These are phyloP conservation scores for Taphrina wiesneri DNA, from an alignment of 1,139 yeast genomes.

Conservation along the genomic window DNA sequence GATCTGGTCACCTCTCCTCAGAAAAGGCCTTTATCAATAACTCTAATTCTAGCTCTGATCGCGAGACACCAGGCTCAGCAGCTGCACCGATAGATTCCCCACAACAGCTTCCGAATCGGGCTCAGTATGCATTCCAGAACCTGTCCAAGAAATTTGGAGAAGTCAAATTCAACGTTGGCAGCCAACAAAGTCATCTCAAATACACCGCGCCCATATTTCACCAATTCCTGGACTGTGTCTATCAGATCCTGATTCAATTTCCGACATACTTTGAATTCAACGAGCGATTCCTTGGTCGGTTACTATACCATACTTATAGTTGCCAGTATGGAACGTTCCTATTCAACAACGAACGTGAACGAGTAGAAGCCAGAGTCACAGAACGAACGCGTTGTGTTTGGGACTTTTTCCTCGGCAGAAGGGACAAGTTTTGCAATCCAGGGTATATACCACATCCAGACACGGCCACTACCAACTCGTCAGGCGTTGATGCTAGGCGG, in stretches of 20 bases:
- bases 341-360: constrained; percentile 70
- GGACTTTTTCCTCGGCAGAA: constrained; percentile 86
- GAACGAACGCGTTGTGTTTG: constrained; percentile 75
- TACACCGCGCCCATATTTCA: constrained; percentile 87
- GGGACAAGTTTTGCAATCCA: constrained; percentile 65
- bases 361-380: constrained; percentile 49
- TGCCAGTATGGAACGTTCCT: constrained; percentile 94
- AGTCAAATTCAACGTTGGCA: constrained; percentile 39
- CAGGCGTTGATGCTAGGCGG: constrained; percentile 43
- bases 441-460: constrained; percentile 45
- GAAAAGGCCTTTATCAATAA: constrained; percentile 45
- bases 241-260: constrained; percentile 70
- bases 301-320: constrained; percentile 83
- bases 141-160: constrained; percentile 29
- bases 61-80: constrained; percentile 8
- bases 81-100: neutral
- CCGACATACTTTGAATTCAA: constrained; percentile 81
- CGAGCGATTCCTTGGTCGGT: constrained; percentile 77
- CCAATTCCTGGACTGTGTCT: constrained; percentile 87
- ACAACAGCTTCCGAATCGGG: constrained; percentile 19
- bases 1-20: constrained; percentile 69
- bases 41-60: constrained; percentile 34
- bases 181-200: constrained; percentile 45
- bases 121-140: constrained; percentile 40
- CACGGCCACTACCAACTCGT: neutral